A percentile compares a stretch with the other conserved stretches of the same genome.
Conservation (phyloP, 1,139 yeast genomes). For the Debaryomycetaceae sp. region DNA sequence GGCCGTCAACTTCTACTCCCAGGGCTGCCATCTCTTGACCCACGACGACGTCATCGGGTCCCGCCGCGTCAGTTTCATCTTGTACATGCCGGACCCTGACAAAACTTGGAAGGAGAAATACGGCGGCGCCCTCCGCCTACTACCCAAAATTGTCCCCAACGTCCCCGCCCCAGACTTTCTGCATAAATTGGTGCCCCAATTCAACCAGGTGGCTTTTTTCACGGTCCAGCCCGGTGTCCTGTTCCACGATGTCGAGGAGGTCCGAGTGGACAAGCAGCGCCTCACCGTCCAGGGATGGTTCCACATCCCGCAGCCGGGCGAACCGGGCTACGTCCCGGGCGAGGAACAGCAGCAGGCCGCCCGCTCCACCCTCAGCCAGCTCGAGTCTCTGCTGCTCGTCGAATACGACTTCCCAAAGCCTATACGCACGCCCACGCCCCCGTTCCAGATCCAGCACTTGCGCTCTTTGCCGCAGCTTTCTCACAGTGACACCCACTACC, state of each 20-base stretch:
- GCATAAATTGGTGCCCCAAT: constrained; percentile 73
- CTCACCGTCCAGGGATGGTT: constrained; percentile 97
- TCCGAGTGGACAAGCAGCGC: constrained; percentile 78
- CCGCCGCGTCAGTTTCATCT: constrained; percentile 81
- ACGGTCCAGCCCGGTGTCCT: constrained; percentile 93
- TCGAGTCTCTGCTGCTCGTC: constrained; percentile 65
- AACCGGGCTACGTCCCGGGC: constrained; percentile 70
- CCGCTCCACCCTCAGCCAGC: constrained; percentile 66
- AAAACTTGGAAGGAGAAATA: constrained; percentile 75
- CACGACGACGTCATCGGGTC: constrained; percentile 98
- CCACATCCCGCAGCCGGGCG: constrained; percentile 91
- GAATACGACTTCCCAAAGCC: constrained; percentile 77
- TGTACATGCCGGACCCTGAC: constrained; percentile 89
- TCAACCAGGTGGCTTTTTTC: constrained; percentile 93
- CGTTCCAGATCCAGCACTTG: constrained; percentile 8
- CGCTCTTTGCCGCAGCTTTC: constrained; percentile 8
- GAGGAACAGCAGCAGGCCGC: constrained; percentile 73
- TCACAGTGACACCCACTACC: constrained; percentile 30
- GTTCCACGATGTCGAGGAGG: constrained; percentile 98
- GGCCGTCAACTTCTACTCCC: constrained; percentile 82
- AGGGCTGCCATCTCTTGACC: constrained; percentile 79
- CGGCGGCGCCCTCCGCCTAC: constrained; percentile 87
- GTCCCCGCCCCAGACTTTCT: constrained; percentile 76
- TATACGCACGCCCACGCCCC: constrained; percentile 22
- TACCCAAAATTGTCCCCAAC: constrained; percentile 79